Evolutionary conservation across 495 filamentous ascomycete species (phyloP), one percentile per base, ranked within the genome.

Genomic region (Penicillium coffeae): DNA sequence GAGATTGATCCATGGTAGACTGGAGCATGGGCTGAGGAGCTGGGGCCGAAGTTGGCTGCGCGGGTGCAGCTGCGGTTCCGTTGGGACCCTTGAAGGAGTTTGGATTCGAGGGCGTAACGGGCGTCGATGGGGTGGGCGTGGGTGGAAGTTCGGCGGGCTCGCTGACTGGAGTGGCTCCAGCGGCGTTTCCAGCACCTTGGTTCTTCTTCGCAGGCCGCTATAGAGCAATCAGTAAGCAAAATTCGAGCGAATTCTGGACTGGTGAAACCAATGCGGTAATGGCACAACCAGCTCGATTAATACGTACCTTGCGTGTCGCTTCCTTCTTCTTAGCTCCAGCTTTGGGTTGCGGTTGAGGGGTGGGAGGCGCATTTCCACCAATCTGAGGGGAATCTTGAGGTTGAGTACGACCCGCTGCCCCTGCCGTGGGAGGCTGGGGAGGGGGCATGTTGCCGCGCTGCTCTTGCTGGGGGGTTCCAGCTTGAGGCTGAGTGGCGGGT

Each of bases 241-340:
- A 30, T 5, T 10, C 25, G 25, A 10, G 25, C n/a, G n/a, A n/a
- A n/a, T n/a, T 30, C 10, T 19, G 34, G 10, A 43, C 3, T 18
- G 13, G n/a, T 8, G 72, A 76, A 8, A 33, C 4, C n/a, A 25
- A 7, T 9, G 33, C 3, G 15, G 2, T 15, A 19, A 46, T 60
- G 5, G 12, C 6, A 13, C 5, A 37, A 14, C n/a, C 6, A 14
- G 35, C 15, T 37, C 5, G 13, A 7, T 14, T 4, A 6, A 40
- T 21, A 19, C 79, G 60, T 82, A 93, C 92, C 87, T 96, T 95
- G 45, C 34, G 14, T 19, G 35, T 20, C 15, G 20, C 15, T 36
- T 45, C 86, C 73, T 92, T 92, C 79, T 92, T 95, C 73, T 93
- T 95, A 0, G 89, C 86, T 35, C 81, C 83, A 0, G 88, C 54